Evolutionary conservation across 169 alveolate genomes (phyloP), one percentile per base, ranked within the genome.

Genomic region (Eimeria tenella): DNA sequence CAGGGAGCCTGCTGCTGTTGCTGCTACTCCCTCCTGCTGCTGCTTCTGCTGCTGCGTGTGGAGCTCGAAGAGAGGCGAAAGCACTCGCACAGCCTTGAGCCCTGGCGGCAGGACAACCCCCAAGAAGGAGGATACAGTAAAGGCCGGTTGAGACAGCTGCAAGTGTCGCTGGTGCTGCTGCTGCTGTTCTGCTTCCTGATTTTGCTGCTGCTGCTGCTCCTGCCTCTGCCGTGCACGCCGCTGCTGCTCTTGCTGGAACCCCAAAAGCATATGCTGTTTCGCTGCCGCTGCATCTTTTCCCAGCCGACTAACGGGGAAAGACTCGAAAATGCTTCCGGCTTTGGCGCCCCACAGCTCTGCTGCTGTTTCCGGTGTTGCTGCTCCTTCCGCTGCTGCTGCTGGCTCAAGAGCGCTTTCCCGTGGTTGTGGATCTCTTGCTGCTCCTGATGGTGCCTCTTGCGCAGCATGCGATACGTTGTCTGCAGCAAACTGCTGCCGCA

Each of bases 71-170:
- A 79, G 88, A 50, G 88, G 88, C 52, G 88, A 79, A 13, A 79
- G 49, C 3, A 79, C 62, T 11, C 88, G 88, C n/a, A 79, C 65
- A 1, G 88, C 88, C 70, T 25, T 52, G 52, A 79, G 49, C 65
- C 88, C 88, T 13, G 88, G 15, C 17, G 88, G 88, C 65, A 79
- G 88, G 50, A 79, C 88, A 19, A 79, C n/a, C 19, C 88, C 71
- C 70, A 79, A n/a, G 52, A 79, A 79, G 70, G 15, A 79, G 9
- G 88, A 79, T 23, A 79, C 71, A 53, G 53, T 79, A 50, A 79
- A 79, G 50, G 88, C 88, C 6, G 88, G 88, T 68, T 79, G 65
- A 4, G 88, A 79, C 42, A 79, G 88, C 88, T 79, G 88, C 52
- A 79, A n/a, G 71, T 50, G 65, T 6, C 88, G 88, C 19, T 23